Percentiles rank a stretch among this genome's conserved stretches.
phyloP scores from a whole-genome alignment of 2,329 filamentous ascomycete genomes.

The Pseudopyricularia cyperi region DNA sequence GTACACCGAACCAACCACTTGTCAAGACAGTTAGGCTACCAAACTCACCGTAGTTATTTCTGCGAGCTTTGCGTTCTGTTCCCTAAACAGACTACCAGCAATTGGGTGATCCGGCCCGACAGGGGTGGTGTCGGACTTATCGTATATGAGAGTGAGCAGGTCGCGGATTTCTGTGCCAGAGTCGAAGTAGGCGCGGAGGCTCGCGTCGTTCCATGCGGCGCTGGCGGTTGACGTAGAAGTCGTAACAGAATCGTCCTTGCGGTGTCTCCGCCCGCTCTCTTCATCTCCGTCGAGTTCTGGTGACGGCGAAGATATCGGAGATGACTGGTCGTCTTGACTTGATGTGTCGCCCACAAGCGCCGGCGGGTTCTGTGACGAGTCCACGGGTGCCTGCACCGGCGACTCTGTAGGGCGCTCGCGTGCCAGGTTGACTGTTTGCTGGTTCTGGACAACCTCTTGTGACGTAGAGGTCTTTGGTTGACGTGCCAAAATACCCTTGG shows the following conservation, averaged over 20 bases:
- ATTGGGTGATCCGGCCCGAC: constrained; percentile 77
- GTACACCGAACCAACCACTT: constrained; percentile 8
- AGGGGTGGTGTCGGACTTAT: constrained; percentile 72
- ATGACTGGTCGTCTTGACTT: constrained; percentile 51
- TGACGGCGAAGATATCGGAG: constrained; percentile 49
- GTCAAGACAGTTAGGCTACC: neutral
- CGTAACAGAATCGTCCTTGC: constrained; percentile 33
- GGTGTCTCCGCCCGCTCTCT: constrained; percentile 20
- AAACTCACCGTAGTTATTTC: constrained; percentile 65
- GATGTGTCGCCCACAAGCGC: constrained; percentile 59
- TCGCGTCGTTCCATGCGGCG: constrained; percentile 74
- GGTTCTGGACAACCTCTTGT: constrained; percentile 12
- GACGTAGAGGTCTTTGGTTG: constrained; percentile 9
- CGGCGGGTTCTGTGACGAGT: constrained; percentile 38
- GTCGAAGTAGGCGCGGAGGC: constrained; percentile 80
- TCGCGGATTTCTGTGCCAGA: constrained; percentile 81
- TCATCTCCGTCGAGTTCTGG: constrained; percentile 42
- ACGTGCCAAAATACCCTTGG: constrained; percentile 4
- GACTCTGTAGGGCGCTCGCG: constrained; percentile 49
- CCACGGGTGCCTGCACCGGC: constrained; percentile 49
- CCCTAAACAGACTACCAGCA: constrained; percentile 66
- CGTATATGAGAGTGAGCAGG: constrained; percentile 80
- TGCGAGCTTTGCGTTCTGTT: constrained; percentile 73
- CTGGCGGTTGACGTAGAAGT: constrained; percentile 44
- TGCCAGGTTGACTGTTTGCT: constrained; percentile 13